These are phyloP conservation scores for Ramaria rubella DNA, from an alignment of 768 basidiomycete species.

Conservation along the genomic window DNA sequence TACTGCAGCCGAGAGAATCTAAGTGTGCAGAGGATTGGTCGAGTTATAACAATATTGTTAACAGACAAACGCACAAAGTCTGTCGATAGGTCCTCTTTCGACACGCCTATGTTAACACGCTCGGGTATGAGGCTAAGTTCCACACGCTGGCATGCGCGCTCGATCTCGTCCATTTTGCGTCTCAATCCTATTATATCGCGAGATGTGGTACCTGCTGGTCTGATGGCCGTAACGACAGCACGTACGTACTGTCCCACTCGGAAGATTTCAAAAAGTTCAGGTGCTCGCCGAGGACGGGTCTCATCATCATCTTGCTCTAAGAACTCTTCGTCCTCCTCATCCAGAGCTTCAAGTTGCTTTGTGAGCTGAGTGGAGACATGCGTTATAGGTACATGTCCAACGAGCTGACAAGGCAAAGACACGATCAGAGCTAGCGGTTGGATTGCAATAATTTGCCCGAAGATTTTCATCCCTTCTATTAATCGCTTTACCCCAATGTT, in stretches of 20 bases:
- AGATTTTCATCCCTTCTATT: conserved; percentile 73
- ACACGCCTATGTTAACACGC: conserved; percentile 75
- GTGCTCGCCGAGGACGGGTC: conserved; percentile 32
- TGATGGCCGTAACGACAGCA: conserved; percentile 63
- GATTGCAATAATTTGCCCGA: conserved; percentile 82
- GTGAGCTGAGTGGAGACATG: conserved; percentile 82
- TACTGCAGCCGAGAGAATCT: conserved; percentile 73
- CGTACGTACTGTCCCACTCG: conserved; percentile 80
- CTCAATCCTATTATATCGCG: conserved; percentile 42
- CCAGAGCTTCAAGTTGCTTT: conserved; percentile 55
- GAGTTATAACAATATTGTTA: conserved; percentile 4
- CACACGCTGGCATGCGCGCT: conserved; percentile 65
- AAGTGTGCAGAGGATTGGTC: conserved; percentile 15
- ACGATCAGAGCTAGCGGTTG: conserved; percentile 85
- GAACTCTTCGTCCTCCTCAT: conserved; percentile 36
- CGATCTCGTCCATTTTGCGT: conserved; percentile 60
- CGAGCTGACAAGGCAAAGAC: conserved; percentile 92
- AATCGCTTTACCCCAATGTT: conserved; percentile 48
- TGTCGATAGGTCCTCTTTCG: conserved; percentile 64
- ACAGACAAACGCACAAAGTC: conserved; percentile 58
- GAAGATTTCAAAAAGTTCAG: conserved; percentile 74
- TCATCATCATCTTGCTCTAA: conserved; percentile 42
- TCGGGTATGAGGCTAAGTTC: conserved; percentile 82
- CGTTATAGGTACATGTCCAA: conserved; percentile 91
- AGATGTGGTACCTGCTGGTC: conserved; percentile 57